Conservation (phyloP, 352 stramenopile species). For the Aphanomyces invadans region DNA sequence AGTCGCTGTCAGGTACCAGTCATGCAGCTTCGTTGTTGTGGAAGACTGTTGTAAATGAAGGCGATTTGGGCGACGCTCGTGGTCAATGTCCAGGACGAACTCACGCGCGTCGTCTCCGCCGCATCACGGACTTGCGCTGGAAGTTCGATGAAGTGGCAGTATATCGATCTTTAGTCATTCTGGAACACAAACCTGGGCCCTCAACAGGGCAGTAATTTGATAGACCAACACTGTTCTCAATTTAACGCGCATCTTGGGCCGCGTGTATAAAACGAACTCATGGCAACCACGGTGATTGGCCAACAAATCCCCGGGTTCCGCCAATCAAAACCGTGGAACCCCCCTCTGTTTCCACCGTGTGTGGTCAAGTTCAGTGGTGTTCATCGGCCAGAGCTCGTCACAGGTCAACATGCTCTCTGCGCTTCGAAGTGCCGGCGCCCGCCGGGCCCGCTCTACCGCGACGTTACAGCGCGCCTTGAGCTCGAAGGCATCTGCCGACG, state of each 20-base stretch:
- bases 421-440: neutral
- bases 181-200: too few species aligned
- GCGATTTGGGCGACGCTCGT: too few species aligned
- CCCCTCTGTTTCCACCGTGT: neutral
- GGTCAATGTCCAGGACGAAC: too few species aligned
- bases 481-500: slow-evolving; percentile 22
- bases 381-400: neutral
- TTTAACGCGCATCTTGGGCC: too few species aligned
- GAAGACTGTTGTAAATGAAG: too few species aligned
- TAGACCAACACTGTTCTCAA: neutral
- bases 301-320: neutral
- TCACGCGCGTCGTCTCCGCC: too few species aligned
- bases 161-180: too few species aligned
- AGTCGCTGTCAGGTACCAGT: too few species aligned
- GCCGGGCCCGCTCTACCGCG: neutral
- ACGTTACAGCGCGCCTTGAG: neutral
- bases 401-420: slow-evolving; percentile 9
- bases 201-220: too few species aligned
- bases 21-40: too few species aligned
- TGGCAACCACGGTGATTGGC: neutral
- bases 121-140: too few species aligned
- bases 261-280: neutral
- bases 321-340: neutral
- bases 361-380: neutral
- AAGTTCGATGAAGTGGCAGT: too few species aligned